Evolutionary conservation across 805 yeast genomes (phyloP).

Genomic region (Isabelozyma rhagii): DNA sequence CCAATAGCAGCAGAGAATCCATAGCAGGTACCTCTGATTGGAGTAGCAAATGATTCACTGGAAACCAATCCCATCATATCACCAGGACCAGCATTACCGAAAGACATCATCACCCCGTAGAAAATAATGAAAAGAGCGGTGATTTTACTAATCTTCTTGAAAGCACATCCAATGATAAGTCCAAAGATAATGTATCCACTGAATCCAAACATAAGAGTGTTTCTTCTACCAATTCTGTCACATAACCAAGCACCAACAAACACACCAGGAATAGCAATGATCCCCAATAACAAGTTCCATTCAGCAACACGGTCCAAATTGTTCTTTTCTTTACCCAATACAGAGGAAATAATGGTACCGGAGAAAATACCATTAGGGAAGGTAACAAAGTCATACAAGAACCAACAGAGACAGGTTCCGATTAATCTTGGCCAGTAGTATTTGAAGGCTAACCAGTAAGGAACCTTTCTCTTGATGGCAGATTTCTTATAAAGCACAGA

Average conservation of each 20-base stretch:
- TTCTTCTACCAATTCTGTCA: constrained; percentile 67
- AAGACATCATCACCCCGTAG: constrained; percentile 68
- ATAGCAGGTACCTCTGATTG: constrained; percentile 72
- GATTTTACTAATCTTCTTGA: constrained; percentile 52
- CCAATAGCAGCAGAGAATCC: constrained; percentile 80
- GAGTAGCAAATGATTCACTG: constrained; percentile 71
- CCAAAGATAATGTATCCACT: constrained; percentile 70
- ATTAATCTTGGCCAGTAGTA: constrained; percentile 66
- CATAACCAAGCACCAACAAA: constrained; percentile 64
- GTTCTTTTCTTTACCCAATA: constrained; percentile 28
- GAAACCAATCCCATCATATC: constrained; percentile 64
- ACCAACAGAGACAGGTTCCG: constrained; percentile 78
- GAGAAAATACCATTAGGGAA: constrained; percentile 77
- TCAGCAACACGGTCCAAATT: constrained; percentile 60
- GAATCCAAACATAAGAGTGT: constrained; percentile 70
- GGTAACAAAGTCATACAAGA: constrained; percentile 75
- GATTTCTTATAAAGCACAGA: constrained; percentile 61
- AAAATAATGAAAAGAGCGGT: constrained; percentile 64
- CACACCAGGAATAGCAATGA: constrained; percentile 71
- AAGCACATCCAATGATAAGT: constrained; percentile 65
- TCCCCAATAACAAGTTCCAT: constrained; percentile 67
- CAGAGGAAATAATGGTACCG: constrained; percentile 55
- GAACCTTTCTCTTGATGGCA: constrained; percentile 55
- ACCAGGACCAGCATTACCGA: constrained; percentile 80
- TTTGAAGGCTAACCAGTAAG: constrained; percentile 55